Evolutionary conservation across 768 basidiomycete species (phyloP).

Genomic region (Lactarius psammicola): DNA sequence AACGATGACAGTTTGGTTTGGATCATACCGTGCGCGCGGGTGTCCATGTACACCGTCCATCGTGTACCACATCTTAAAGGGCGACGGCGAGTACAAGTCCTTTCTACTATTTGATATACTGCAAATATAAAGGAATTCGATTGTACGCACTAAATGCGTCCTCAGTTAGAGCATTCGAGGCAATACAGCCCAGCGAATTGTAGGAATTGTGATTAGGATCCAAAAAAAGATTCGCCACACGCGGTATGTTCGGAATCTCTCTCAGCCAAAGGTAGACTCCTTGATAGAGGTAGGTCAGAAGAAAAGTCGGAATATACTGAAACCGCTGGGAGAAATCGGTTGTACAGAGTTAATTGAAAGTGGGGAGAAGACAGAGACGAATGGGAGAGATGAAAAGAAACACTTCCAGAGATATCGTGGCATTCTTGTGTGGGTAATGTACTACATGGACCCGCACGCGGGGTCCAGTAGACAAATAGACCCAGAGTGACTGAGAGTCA

Average conservation of each 20-base stretch:
- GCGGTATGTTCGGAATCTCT: background rate
- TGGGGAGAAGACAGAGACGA: background rate
- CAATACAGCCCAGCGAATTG: conserved; percentile 56
- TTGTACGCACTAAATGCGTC: conserved; percentile 45
- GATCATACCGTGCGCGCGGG: conserved; percentile 53
- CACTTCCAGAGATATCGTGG: too few relatives aligned
- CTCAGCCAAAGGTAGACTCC: background rate
- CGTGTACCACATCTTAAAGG: conserved; percentile 26
- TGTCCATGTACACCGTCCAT: conserved; percentile 43
- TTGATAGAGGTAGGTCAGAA: background rate
- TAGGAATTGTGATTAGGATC: conserved; percentile 53
- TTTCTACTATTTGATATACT: background rate
- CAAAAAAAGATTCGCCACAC: conserved; percentile 40
- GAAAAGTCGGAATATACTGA: background rate
- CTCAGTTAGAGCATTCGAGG: conserved; percentile 50
- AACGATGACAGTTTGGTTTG: too few relatives aligned
- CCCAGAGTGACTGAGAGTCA: too few relatives aligned
- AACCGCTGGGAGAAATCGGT: background rate
- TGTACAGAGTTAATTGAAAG: background rate
- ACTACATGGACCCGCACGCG: too few relatives aligned
- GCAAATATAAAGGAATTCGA: background rate
- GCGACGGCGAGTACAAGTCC: conserved; percentile 2
- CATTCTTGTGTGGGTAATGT: too few relatives aligned
- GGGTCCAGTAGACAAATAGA: too few relatives aligned
- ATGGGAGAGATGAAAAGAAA: background rate